A percentile compares a stretch with the other conserved stretches of the same genome.
Conservation (phyloP, 306 rosid species). For the Cucurbita pepo region DNA sequence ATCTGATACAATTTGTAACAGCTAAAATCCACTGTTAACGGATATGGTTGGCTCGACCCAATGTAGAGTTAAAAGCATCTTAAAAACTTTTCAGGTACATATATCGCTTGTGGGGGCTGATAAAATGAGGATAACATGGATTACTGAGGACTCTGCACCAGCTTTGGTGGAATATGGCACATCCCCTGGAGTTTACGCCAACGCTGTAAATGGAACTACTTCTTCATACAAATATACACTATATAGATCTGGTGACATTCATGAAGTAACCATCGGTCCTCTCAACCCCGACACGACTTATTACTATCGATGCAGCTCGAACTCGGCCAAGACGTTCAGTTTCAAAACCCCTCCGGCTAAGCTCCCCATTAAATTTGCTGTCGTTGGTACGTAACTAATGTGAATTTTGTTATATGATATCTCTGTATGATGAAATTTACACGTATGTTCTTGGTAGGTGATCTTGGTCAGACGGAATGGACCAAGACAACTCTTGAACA, state of each 20-base stretch:
- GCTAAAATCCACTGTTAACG: too few relatives aligned
- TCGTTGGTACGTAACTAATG: constrained; percentile 22
- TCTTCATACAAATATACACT: constrained; percentile 13
- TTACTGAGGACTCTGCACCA: constrained; percentile 21
- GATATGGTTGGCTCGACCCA: too few relatives aligned
- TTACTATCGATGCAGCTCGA: constrained; percentile 45
- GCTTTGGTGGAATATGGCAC: constrained; percentile 37
- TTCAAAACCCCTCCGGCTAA: constrained; percentile 55
- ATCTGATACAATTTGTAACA: too few relatives aligned
- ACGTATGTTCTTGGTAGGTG: constrained; percentile 24
- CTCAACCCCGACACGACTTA: constrained; percentile 34
- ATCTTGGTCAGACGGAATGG: constrained; percentile 88
- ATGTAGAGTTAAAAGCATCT: not conserved
- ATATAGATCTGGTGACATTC: constrained; percentile 47
- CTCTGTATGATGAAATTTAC: too few relatives aligned
- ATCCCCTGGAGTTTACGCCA: constrained; percentile 21
- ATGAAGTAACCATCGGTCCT: constrained; percentile 57
- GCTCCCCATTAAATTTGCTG: constrained; percentile 56
- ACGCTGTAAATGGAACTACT: constrained; percentile 28
- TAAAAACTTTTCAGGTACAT: constrained; percentile 41
- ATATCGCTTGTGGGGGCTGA: constrained; percentile 55
- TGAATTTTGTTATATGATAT: not conserved
- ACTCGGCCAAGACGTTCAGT: constrained; percentile 18
- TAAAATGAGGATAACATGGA: constrained; percentile 66
- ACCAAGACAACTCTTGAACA: constrained; percentile 47